A percentile compares a stretch with the other conserved stretches of the same genome.
phyloP scores from a whole-genome alignment of 805 yeast genomes.

The Yarrowia sp. region DNA sequence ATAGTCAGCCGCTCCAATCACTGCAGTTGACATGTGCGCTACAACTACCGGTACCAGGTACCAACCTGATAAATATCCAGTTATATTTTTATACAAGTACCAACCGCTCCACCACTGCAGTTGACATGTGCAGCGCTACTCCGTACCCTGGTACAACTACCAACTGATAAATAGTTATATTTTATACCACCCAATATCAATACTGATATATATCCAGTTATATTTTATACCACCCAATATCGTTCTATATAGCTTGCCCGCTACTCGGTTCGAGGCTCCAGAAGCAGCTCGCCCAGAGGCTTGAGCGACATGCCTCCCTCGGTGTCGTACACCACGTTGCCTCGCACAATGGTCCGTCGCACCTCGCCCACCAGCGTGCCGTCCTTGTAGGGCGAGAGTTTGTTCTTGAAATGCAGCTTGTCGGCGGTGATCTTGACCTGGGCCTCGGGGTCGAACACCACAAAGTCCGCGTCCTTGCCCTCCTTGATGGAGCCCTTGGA shows the following conservation, averaged over 20 bases:
- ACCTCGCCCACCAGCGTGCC: constrained; percentile 67
- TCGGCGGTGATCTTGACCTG: constrained; percentile 45
- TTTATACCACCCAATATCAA: too few species aligned
- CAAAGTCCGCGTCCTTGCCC: constrained; percentile 88
- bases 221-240: neutral
- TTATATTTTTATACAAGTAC: too few species aligned
- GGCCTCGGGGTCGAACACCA: constrained; percentile 68
- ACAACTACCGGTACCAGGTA: too few species aligned
- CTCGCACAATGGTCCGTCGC: constrained; percentile 75
- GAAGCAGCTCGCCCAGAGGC: constrained; percentile 58
- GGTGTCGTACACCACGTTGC: constrained; percentile 55
- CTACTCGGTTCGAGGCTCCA: constrained; percentile 42
- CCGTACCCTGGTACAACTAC: too few species aligned
- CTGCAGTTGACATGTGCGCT: constrained; percentile 6
- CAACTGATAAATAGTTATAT: too few species aligned
- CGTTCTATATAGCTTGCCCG: neutral
- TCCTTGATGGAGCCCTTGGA: constrained; percentile 67
- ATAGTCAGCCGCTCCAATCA: constrained; percentile 2
- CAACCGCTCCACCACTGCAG: too few species aligned
- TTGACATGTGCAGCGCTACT: too few species aligned
- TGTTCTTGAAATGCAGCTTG: constrained; percentile 66
- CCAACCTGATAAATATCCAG: too few species aligned
- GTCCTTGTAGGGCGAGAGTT: constrained; percentile 84
- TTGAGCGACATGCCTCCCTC: constrained; percentile 50
- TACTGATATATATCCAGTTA: too few species aligned